Evolutionary conservation across 106 monocot species (phyloP).

Genomic region (Phalaenopsis equestris): DNA sequence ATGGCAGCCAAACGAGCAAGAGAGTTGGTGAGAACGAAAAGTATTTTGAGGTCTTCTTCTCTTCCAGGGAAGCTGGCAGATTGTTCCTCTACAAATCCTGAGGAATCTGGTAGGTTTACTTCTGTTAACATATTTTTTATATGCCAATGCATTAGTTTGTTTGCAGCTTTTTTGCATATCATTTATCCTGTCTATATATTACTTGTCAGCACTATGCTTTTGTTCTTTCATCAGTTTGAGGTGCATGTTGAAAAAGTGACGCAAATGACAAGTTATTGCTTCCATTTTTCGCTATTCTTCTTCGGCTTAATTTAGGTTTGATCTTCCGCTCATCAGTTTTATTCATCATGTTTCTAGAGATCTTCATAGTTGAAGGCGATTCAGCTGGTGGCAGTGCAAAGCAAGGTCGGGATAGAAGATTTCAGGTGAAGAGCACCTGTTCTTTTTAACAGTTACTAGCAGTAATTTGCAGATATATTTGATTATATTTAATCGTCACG

Average conservation of each 20-base stretch:
- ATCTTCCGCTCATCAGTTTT: not conserved
- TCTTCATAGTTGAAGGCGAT: slow-evolving; percentile 98
- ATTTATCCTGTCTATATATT: not conserved
- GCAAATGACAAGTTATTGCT: not conserved
- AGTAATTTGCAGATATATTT: not conserved
- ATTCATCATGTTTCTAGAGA: slow-evolving; percentile 43
- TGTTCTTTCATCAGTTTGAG: not conserved
- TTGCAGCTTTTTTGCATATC: not conserved
- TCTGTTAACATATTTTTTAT: not conserved
- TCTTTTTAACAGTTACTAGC: not conserved
- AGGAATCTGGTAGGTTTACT: slow-evolving; percentile 67
- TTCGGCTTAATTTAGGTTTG: not conserved
- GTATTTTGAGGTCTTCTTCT: slow-evolving; percentile 90
- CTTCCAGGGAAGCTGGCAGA: slow-evolving; percentile 97
- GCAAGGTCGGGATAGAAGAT: slow-evolving; percentile 96
- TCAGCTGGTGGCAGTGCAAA: slow-evolving; percentile 98
- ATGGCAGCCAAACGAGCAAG: slow-evolving; percentile 93
- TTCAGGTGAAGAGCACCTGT: slow-evolving; percentile 56
- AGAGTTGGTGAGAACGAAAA: slow-evolving; percentile 93
- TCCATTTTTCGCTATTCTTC: not conserved
- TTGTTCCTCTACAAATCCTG: slow-evolving; percentile 80
- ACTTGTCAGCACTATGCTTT: not conserved
- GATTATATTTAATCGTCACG: no score
- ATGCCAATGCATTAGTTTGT: not conserved
- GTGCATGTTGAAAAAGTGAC: not conserved